Base-by-base conservation (phyloP, 257 asterid species). In the Solanum acaule region DNA sequence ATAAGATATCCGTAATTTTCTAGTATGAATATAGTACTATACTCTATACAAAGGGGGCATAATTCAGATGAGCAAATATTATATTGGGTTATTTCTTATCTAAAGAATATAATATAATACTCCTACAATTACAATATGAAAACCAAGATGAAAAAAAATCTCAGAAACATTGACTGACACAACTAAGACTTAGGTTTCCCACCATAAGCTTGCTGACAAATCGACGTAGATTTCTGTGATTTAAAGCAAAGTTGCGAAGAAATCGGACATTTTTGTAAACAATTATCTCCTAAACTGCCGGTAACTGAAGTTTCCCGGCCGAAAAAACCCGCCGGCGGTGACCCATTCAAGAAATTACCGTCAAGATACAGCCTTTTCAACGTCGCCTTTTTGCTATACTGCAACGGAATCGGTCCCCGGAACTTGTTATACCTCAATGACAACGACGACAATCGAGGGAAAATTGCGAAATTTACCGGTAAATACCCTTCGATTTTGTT, bases 241-340 rank as follows among this genome's bases (percentile, higher is more conserved):
- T 95, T 95, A 88, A 88, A 90, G 94, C 99, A 95, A 86, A 95
- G 98, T 72, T 89, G 93, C 96, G 99, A 96, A 49, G 92, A 87
- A 15, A 37, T 85, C 90, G 98, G 99, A 87, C 99, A 96, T 40
- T 63, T 90, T 87, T 87, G 91, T 85, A 96, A 88, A 88, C 99
- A 96, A 79, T 96, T 96, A 89, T 95, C 99, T 29, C 99, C 98
- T 29, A 96, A 83, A 85, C 98, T 95, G 12, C 99, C 98, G 87
- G 95, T 88, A 31, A 94, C 93, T 56, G 93, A 31, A 56, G 83
- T 71, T 8, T 63, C 73, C 63, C 93, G 93, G 86, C 91, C 85
- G 90, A 96, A 94, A 12, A 94, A 90, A 27, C 94, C 96, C 63
- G 87, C 89, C 93, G 99, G 99, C 91, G 98, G 97, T 10, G 93